Conservation (phyloP, 129 eudicot genomes). For the Lonicera japonica region DNA sequence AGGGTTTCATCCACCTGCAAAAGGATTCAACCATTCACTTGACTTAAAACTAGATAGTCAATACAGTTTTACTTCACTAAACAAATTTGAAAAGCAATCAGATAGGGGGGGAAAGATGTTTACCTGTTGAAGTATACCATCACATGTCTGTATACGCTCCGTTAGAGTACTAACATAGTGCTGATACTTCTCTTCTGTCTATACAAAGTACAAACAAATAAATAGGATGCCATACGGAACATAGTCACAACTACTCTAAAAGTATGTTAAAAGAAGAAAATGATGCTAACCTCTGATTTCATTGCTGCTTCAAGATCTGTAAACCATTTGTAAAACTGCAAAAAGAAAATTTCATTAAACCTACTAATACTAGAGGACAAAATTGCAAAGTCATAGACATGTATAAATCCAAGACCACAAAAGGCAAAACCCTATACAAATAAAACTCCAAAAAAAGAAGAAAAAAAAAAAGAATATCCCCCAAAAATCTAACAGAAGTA, state of each 20-base stretch:
- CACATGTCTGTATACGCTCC: conserved; percentile 90
- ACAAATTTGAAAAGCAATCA: conserved; percentile 2
- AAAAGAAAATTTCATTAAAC: conserved; percentile 26
- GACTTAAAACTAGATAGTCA: neutral
- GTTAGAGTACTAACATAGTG: conserved; percentile 83
- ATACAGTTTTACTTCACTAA: neutral
- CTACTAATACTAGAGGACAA: too few species aligned
- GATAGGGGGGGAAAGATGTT: neutral
- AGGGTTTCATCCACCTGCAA: conserved; percentile 97
- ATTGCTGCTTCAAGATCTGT: conserved; percentile 96
- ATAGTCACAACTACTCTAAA: conserved; percentile 10
- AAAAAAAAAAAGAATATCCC: too few species aligned
- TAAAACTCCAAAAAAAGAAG: too few species aligned
- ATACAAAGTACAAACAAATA: conserved; percentile 16
- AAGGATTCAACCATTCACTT: conserved; percentile 11
- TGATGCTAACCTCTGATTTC: conserved; percentile 89
- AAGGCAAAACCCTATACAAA: too few species aligned
- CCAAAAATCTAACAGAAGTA: too few species aligned
- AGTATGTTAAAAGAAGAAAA: conserved; percentile 12
- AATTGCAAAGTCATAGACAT: too few species aligned
- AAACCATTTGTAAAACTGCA: conserved; percentile 98
- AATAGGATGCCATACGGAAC: conserved; percentile 16
- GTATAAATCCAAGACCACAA: too few species aligned
- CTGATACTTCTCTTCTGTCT: conserved; percentile 98
- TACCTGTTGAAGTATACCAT: conserved; percentile 80